phyloP scores from a whole-genome alignment of 164 flowering plant species.

The Nelumbo lutea region DNA sequence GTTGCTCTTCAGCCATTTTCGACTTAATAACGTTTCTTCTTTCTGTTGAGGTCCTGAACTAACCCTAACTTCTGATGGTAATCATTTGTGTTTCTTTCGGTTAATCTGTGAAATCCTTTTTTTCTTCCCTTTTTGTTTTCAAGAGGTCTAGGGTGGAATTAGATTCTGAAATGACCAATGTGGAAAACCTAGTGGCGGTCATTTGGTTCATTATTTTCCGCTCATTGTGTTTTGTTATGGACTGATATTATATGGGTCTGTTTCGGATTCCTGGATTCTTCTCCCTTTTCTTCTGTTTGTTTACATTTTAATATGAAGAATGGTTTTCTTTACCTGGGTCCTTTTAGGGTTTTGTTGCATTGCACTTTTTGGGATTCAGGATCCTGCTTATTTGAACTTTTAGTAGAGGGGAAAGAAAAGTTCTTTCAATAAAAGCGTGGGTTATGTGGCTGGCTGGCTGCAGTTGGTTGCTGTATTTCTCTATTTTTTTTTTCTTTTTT shows the following conservation, averaged over 20 bases:
- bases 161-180: constrained; percentile 9
- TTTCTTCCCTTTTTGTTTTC: background rate
- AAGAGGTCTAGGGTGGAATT: constrained; percentile 12
- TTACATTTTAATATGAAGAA: background rate
- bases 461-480: too few relatives aligned
- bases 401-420: background rate
- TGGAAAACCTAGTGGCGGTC: constrained; percentile 23
- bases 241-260: constrained; percentile 18
- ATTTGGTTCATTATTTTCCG: constrained; percentile 9
- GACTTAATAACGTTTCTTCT: too few relatives aligned
- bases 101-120: too few relatives aligned
- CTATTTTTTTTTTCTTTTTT: too few relatives aligned
- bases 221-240: constrained; percentile 21
- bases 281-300: constrained; percentile 10
- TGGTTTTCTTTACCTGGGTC: constrained; percentile 1
- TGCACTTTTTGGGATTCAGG: background rate
- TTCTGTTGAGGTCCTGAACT: too few relatives aligned
- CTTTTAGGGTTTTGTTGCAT: background rate
- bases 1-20: too few relatives aligned
- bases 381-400: background rate
- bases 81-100: too few relatives aligned
- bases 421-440: background rate
- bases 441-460: background rate
- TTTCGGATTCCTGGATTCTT: constrained; percentile 14
- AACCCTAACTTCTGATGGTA: too few relatives aligned